Conservation (phyloP, 768 basidiomycete genomes). For the Gloeopeniophorella convolvens region DNA sequence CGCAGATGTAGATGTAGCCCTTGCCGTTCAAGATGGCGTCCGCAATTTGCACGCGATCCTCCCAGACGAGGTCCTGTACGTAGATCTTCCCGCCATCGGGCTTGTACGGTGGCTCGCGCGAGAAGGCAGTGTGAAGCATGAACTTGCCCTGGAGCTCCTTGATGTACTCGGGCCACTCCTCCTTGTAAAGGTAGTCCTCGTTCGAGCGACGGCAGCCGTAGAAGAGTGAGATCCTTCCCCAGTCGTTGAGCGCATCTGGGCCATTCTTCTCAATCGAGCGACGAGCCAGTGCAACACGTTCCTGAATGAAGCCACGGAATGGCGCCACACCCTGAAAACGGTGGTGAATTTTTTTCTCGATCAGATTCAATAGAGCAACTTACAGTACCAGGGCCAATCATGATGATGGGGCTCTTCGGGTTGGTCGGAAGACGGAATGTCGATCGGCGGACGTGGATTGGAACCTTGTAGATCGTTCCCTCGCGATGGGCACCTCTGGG, state of each 20-base stretch:
- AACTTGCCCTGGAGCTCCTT: slow-evolving; percentile 91
- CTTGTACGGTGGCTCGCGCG: slow-evolving; percentile 79
- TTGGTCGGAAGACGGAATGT: slow-evolving; percentile 97
- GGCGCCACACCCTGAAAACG: slow-evolving; percentile 90
- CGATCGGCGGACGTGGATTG: slow-evolving; percentile 90
- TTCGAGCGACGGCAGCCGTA: slow-evolving; percentile 89
- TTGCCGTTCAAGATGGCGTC: slow-evolving; percentile 90
- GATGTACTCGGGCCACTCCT: slow-evolving; percentile 89
- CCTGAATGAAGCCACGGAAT: slow-evolving; percentile 98
- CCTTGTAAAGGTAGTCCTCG: slow-evolving; percentile 90
- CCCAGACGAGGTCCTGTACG: slow-evolving; percentile 96
- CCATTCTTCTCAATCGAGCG: slow-evolving; percentile 96
- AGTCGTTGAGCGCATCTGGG: slow-evolving; percentile 85
- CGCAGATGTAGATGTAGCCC: slow-evolving; percentile 96
- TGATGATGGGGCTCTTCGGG: slow-evolving; percentile 97
- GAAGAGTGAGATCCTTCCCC: slow-evolving; percentile 92
- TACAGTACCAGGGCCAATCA: slow-evolving; percentile 98
- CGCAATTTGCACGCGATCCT: slow-evolving; percentile 75
- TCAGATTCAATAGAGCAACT: slow-evolving; percentile 30
- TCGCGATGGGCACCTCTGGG: slow-evolving; percentile 80
- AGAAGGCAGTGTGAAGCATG: slow-evolving; percentile 83
- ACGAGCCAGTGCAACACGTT: slow-evolving; percentile 92
- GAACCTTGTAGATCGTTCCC: slow-evolving; percentile 71
- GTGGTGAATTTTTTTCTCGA: slow-evolving; percentile 10
- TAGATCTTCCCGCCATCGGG: slow-evolving; percentile 94